Evolutionary conservation across 2,329 filamentous ascomycete species (phyloP).

Genomic region (Sarocladium brachiariae): DNA sequence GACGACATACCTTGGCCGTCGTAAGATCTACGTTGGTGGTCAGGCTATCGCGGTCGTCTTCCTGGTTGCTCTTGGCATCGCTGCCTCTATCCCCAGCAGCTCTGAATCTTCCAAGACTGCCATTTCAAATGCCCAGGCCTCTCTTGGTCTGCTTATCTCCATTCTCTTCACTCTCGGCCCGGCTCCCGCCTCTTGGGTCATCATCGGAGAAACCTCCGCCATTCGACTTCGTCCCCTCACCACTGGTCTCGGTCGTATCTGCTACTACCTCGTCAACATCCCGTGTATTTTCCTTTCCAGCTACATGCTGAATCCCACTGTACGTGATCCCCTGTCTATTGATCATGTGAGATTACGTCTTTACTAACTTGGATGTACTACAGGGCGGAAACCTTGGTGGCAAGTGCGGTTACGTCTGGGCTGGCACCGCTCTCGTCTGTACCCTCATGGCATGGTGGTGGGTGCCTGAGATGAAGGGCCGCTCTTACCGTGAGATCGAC

Average conservation of each 20-base stretch:
- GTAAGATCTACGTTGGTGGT: constrained; percentile 58
- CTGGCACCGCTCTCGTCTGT: constrained; percentile 49
- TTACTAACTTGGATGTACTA: constrained; percentile 19
- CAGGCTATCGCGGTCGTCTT: constrained; percentile 45
- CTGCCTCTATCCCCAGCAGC: constrained; percentile 36
- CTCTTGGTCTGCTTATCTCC: constrained; percentile 57
- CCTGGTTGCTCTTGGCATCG: constrained; percentile 52
- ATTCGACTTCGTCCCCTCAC: constrained; percentile 59
- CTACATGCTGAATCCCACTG: constrained; percentile 53
- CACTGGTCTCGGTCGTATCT: constrained; percentile 56
- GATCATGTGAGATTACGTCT: constrained; percentile 9
- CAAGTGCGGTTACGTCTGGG: constrained; percentile 56
- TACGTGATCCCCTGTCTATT: constrained; percentile 18
- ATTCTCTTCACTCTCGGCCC: constrained; percentile 57
- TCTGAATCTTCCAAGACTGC: constrained; percentile 17
- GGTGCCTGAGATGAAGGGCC: constrained; percentile 50
- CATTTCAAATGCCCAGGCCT: constrained; percentile 49
- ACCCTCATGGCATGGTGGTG: constrained; percentile 39
- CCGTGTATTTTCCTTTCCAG: constrained; percentile 57
- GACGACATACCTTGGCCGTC: constrained; percentile 55
- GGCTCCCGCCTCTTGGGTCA: constrained; percentile 58
- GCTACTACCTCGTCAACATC: constrained; percentile 59
- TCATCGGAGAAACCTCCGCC: constrained; percentile 60
- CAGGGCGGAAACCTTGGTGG: constrained; percentile 38
- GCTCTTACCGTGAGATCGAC: constrained; percentile 56